These are phyloP conservation scores for Immersiella caudata DNA, from an alignment of 495 filamentous ascomycete species.

Conservation along the genomic window DNA sequence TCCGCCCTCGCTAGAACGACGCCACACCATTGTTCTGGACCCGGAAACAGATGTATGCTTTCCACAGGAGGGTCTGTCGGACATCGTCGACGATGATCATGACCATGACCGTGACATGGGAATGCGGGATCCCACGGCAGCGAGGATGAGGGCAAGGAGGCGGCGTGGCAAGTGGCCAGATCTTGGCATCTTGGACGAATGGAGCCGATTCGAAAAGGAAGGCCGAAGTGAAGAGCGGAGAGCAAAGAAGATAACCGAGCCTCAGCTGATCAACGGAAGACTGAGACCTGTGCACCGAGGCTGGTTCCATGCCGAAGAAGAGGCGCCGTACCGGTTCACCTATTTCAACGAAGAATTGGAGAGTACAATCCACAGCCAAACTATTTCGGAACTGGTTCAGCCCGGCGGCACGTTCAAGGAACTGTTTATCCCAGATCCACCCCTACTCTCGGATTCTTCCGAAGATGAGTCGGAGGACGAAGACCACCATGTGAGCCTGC, in stretches of 20 bases:
- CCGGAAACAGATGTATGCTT: constrained; percentile 94
- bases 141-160: constrained; percentile 52
- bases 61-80: constrained; percentile 75
- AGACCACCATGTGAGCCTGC: constrained; percentile 30
- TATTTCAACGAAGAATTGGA: constrained; percentile 98
- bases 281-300: constrained; percentile 75
- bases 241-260: constrained; percentile 90
- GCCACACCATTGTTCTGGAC: constrained; percentile 51
- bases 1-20: constrained; percentile 44
- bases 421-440: constrained; percentile 69
- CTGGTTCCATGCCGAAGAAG: constrained; percentile 89
- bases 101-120: constrained; percentile 62
- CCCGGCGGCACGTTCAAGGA: constrained; percentile 81
- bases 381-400: constrained; percentile 86
- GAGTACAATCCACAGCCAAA: constrained; percentile 92
- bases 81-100: constrained; percentile 72
- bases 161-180: constrained; percentile 60
- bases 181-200: constrained; percentile 79
- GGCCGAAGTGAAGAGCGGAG: constrained; percentile 83
- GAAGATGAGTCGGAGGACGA: constrained; percentile 65
- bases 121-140: constrained; percentile 32
- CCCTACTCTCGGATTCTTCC: constrained; percentile 55
- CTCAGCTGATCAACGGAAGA: constrained; percentile 85
- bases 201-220: constrained; percentile 90
- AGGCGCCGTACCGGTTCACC: constrained; percentile 91